Evolutionary conservation across 352 stramenopile species (phyloP), one percentile per base, ranked within the genome.

Genomic region (Globisporangium viniferum): DNA sequence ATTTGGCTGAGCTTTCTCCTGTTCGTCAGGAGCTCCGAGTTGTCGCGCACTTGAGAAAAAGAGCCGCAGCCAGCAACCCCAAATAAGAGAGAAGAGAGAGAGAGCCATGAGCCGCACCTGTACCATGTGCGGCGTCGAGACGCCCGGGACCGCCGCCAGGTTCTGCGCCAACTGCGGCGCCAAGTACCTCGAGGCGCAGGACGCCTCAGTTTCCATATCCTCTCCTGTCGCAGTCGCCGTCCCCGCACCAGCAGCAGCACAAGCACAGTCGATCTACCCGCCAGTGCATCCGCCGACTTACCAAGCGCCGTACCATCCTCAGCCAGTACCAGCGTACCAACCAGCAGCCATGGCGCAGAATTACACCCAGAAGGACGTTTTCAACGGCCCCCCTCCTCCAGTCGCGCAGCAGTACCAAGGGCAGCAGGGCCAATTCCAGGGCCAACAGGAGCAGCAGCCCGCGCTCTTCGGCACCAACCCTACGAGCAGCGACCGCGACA

Each of bases 121-220:
- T 44, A 55, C 59, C 27, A 58, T 44, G 18, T 65, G 59, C 44
- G 59, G 59, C 29, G 27, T 56, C n/a, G 59, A 58, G 22, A 58
- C 59, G 59, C 49, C 29, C 49, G 49, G 49, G n/a, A 56, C 49
- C 44, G 44, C 59, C 22, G 44, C 59, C 22, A 31, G 39, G 35
- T 65, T 65, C 59, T 65, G 59, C 44, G 44, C 59, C 9, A 55
- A 56, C 59, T 65, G 59, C 59, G 59, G 59, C 27, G 59, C 59
- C 14, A 24, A 10, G 27, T 46, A 55, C 44, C 59, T 15, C 41
- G 27, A 27, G 15, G 24, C 24, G 24, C 24, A 24, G 24, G 39
- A 53, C 59, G n/a, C 24, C 29, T 5, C 39, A 65, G 29, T 46
- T 15, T 41, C n/a, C 18, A 41, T 39, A 46, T n/a, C 59, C 18